Base-by-base conservation (phyloP, 345 rosid species). In the Nephelium lappaceum region DNA sequence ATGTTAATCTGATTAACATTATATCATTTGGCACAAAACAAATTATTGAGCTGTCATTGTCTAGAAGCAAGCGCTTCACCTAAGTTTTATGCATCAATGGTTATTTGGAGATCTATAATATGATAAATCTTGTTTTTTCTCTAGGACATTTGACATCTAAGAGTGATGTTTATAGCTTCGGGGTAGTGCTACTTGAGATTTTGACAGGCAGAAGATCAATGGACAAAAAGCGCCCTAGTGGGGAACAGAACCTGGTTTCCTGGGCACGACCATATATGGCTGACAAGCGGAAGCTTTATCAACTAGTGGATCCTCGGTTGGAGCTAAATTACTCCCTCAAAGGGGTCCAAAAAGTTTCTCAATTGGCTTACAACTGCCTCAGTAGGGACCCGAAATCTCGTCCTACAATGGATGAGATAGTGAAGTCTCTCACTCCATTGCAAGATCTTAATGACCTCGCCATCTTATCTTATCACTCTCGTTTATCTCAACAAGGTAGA, bases 121-220 rank as follows among this genome's bases (percentile, higher is more conserved):
- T 72, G 61, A 60, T 49, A 51, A 51, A 11, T 71, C 60, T 23
- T 79, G 72, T 65, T 19, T 57, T 15, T 24, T 82, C 57, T 47
- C 70, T 85, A 95, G 97, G 98, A 72, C 99, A 95, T 84, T 83
- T 93, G 84, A 92, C 99, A 25, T 93, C 97, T 12, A 93, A 88
- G 88, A 95, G 99, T 71, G 98, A 95, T 43, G 99, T 95, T 41
- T 95, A 92, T 81, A 95, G 99, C 86, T 95, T 92, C 5, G 99
- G 98, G 6, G 99, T 95, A 65, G 98, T 95, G 31, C 89, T 95
- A 67, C 93, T 95, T 4, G 98, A 95, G 92, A 88, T 95, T 82
- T 78, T 95, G 79, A 93, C 95, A 41, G 99, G 98, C 74, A 85
- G 98, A 81, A 90, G 98, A 88, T 93, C 99, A n/a, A 88, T 95